Percentiles rank a stretch among this genome's conserved stretches.
Conservation (phyloP, 2,329 filamentous ascomycete species). For the Venturiaceae sp. region DNA sequence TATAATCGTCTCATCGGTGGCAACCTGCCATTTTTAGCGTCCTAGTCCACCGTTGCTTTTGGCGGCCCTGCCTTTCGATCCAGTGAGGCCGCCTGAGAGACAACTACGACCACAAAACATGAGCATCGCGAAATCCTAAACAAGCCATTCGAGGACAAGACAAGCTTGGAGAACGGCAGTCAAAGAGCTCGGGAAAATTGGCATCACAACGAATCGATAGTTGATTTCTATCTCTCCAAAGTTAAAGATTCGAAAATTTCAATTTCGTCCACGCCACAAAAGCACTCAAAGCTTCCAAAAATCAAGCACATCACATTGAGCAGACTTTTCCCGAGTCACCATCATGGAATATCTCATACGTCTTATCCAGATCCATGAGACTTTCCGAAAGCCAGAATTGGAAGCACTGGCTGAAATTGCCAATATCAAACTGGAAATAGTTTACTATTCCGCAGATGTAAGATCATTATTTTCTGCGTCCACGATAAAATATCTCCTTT, state of each 20-base stretch:
- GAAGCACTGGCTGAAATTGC: constrained; percentile 66
- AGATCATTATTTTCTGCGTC: too few species aligned
- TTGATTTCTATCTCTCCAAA: not conserved
- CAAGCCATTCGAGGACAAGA: not conserved
- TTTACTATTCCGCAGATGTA: constrained; percentile 69
- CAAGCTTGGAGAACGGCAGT: not conserved
- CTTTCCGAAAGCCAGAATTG: constrained; percentile 80
- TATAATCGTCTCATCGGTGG: too few species aligned
- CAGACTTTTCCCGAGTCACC: not conserved
- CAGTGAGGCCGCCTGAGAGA: not conserved
- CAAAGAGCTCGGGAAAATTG: not conserved
- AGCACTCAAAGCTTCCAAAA: not conserved
- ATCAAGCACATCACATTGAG: not conserved
- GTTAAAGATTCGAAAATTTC: not conserved
- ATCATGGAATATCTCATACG: constrained; percentile 75
- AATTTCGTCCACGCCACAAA: not conserved
- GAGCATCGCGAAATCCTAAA: not conserved
- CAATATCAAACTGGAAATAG: constrained; percentile 56
- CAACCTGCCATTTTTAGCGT: not conserved
- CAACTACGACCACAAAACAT: not conserved
- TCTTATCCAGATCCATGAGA: constrained; percentile 81
- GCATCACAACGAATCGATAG: not conserved
- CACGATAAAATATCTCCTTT: not conserved
- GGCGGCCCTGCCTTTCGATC: not conserved
- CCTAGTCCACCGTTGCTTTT: not conserved